Base-by-base conservation (phyloP, 208 protist genomes). In the Wallacemonas rigidus region DNA sequence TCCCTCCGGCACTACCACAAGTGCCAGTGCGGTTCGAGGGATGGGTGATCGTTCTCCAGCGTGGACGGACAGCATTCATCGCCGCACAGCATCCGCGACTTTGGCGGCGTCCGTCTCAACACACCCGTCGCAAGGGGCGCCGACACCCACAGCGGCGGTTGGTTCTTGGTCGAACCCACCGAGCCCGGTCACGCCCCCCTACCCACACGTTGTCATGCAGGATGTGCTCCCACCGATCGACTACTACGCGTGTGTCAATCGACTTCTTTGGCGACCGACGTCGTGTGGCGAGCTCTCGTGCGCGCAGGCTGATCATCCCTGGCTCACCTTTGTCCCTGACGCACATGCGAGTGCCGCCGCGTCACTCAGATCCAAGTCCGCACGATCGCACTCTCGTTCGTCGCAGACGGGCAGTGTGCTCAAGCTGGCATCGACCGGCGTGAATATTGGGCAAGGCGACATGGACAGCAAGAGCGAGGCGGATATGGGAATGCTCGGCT, bases 211-310 rank as follows among this genome's bases (percentile, higher is more conserved):
- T 2, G 68, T 74, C 5, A 57, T 80, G 47, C 85, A 89, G 56
- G 50, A 76, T n/a, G 62, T 85, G 36, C 56, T 94, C 47, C 75
- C 79, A 9, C 83, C 80, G 43, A 85, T 95, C 62, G 87, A 92
- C 69, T 85, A 83, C 68, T 88, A 86, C 72, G 81, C 83, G 15
- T 85, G 80, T 58, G 76, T 92, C 55, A 86, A 73, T 56, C 70
- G 83, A 45, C 73, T 95, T 56, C 81, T 74, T 11, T 95, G 90
- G 90, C 77, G 90, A 41, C 89, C 89, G 9, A 75, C 80, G 40
- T 81, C 63, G n/a, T 72, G 38, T 57, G 47, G 57, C 43, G 39
- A 39, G 68, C 39, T 75, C 72, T 70, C 60, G 26, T 64, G 61
- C 36, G 55, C 75, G n/a, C 72, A 71, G 62, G 57, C 58, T 6